Evolutionary conservation across 2,329 filamentous ascomycete species (phyloP).

Genomic region (Trichoderma lentiforme): DNA sequence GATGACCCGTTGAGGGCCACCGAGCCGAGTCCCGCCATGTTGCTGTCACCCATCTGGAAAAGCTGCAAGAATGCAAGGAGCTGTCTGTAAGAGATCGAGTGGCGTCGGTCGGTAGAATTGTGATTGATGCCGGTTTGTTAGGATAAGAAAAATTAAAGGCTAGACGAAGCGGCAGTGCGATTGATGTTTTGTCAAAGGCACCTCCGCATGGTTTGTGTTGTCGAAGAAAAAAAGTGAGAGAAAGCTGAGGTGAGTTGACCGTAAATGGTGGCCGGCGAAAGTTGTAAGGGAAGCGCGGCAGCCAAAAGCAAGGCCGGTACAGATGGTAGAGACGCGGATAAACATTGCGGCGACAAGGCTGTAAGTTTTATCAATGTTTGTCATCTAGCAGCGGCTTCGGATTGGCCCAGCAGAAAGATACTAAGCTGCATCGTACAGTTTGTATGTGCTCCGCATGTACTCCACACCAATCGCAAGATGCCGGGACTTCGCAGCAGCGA

Average conservation of each 20-base stretch:
- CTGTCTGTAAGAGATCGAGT: conserved; percentile 3
- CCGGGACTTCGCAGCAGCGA: not conserved
- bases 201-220: conserved; percentile 25
- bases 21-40: conserved; percentile 40
- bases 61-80: conserved; percentile 14
- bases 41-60: conserved; percentile 37
- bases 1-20: conserved; percentile 46
- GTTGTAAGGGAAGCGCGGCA: conserved; percentile 22
- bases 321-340: conserved; percentile 23
- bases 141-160: not conserved
- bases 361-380: not conserved
- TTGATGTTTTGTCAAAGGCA: conserved; percentile 21
- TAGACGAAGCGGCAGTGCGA: not conserved
- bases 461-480: not conserved
- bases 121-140: not conserved
- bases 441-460: not conserved
- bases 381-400: not conserved
- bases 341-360: conserved; percentile 29
- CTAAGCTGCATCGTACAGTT: not conserved
- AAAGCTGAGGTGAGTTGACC: conserved; percentile 20
- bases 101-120: not conserved
- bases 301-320: not conserved
- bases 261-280: conserved; percentile 18
- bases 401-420: not conserved
- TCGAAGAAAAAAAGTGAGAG: conserved; percentile 16